phyloP scores from a whole-genome alignment of 371 early-diverging fungal species.

The Mucor circinelloides region DNA sequence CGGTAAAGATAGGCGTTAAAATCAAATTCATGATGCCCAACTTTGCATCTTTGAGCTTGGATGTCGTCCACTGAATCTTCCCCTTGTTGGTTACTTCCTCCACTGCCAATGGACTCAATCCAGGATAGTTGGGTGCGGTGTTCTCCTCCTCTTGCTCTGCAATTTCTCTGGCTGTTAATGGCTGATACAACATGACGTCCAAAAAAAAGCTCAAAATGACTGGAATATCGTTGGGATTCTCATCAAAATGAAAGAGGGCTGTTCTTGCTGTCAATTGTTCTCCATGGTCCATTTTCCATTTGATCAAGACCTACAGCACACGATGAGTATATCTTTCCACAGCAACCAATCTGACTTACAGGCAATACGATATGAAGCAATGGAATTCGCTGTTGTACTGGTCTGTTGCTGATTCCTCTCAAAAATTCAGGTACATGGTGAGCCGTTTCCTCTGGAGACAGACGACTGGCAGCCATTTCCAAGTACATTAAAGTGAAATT shows the following conservation, averaged over 20 bases:
- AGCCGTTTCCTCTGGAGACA: conserved; percentile 43
- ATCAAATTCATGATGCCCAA: conserved; percentile 45
- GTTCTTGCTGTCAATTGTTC: conserved; percentile 46
- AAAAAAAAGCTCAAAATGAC: conserved; percentile 61
- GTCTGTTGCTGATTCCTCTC: conserved; percentile 57
- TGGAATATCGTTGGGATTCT: conserved; percentile 55
- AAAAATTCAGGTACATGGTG: conserved; percentile 60
- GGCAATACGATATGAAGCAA: conserved; percentile 68
- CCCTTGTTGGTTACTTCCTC: conserved; percentile 65
- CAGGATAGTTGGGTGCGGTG: conserved; percentile 20
- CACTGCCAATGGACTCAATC: conserved; percentile 57
- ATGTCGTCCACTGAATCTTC: conserved; percentile 65
- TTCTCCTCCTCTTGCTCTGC: conserved; percentile 10
- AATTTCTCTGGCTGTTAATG: conserved; percentile 30
- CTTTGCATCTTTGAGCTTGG: conserved; percentile 47
- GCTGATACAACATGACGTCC: conserved; percentile 72
- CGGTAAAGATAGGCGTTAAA: conserved; percentile 46
- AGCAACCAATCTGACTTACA: conserved; percentile 34
- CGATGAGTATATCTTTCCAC: not conserved
- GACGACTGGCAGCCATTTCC: conserved; percentile 67
- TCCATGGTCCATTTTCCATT: conserved; percentile 54
- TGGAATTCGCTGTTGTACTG: conserved; percentile 59
- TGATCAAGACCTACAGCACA: conserved; percentile 46
- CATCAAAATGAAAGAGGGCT: conserved; percentile 60
- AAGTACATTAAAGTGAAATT: conserved; percentile 78